These are phyloP conservation scores for Termitomyces sp. DNA, from an alignment of 768 basidiomycete species.

Conservation along the genomic window DNA sequence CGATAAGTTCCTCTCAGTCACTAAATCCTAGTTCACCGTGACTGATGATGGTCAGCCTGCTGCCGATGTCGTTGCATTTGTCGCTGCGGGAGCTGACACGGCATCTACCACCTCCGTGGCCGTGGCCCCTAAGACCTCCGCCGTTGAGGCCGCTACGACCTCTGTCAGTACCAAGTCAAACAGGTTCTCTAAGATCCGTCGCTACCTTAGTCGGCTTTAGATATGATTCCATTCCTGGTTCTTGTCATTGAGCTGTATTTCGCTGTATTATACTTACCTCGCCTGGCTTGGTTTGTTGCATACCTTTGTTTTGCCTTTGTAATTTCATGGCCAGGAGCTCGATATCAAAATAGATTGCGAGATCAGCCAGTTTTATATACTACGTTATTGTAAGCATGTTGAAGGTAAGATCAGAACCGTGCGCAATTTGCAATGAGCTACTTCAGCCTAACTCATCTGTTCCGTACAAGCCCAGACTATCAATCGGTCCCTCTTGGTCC, in stretches of 20 bases:
- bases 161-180: neutral
- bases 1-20: slow-evolving; percentile 1
- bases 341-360: slow-evolving; percentile 13
- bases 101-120: slow-evolving; percentile 8
- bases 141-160: slow-evolving; percentile 6
- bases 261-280: slow-evolving; percentile 1
- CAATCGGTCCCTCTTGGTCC: neutral
- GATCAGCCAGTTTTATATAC: slow-evolving; percentile 14
- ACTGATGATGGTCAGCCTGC: slow-evolving; percentile 16
- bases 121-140: slow-evolving; percentile 9
- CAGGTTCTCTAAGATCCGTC: slow-evolving; percentile 5
- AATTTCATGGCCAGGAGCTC: slow-evolving; percentile 17
- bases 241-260: neutral
- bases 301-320: slow-evolving; percentile 11
- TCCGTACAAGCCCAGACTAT: too few species aligned
- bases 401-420: neutral
- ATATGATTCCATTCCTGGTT: neutral
- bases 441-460: too few species aligned
- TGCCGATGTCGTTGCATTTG: slow-evolving; percentile 8
- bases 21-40: slow-evolving; percentile 28
- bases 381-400: too few species aligned
- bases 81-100: neutral
- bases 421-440: too few species aligned
- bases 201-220: slow-evolving; percentile 8
- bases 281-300: slow-evolving; percentile 5